Base-by-base conservation (phyloP, 2,329 filamentous ascomycete genomes). In the Sporothrix protearum region DNA sequence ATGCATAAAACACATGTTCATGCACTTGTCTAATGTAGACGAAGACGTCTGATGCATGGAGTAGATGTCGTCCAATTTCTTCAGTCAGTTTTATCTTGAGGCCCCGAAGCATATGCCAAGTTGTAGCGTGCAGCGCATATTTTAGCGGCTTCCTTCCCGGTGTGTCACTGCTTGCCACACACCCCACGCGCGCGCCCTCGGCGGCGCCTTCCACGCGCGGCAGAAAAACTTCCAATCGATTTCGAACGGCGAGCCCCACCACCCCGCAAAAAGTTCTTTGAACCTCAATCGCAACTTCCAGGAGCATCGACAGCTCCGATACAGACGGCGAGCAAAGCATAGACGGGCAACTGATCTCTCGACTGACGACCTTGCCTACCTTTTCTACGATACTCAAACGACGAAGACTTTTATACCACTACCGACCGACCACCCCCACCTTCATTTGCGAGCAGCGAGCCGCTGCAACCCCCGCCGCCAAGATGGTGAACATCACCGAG, bases 401-500 rank as follows among this genome's bases (percentile, higher is more conserved):
- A 67, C 28, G 12, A 6, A 39, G 10, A 69, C 25, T 10, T 9
- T n/a, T 7, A 16, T 3, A 12, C 45, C 45, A 22, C 16, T 25
- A 1, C 45, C 63, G 28, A 67, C 19, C 39, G 39, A 55, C 9
- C 28, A 47, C 66, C 49, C 25, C 39, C 30, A 33, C 55, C 2
- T 10, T 19, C 14, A 8, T n/a, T 19, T 55, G 67, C 57, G 42
- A n/a, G 69, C 71, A 71, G 71, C 71, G 57, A 59, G 67, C n/a
- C 30, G 74, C 73, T 74, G 73, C 73, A 47, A 47, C 4, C 71
- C 45, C 66, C 68, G 55, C 79, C 42, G 75, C 72, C 72, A 87
- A 83, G 78, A 99, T 99, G 96, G 96, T 98, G 82, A 98, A 98
- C 85, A 99, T 99, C 76, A 98, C 96, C 76, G 96, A 99, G 71